Conservation (phyloP, 495 filamentous ascomycete species). For the Talaromyces borbonicus region DNA sequence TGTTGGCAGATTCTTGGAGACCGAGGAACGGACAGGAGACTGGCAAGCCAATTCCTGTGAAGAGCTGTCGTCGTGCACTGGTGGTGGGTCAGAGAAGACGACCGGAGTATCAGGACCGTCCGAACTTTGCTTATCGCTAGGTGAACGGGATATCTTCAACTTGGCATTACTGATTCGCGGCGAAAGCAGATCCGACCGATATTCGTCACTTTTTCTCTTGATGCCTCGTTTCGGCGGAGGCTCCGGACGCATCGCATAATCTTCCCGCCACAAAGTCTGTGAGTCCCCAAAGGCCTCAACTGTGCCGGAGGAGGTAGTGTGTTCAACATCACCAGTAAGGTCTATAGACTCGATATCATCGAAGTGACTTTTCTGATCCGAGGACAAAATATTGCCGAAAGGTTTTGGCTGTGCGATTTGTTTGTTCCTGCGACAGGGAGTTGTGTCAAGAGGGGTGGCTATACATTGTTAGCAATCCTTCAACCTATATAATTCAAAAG, state of each 20-base stretch:
- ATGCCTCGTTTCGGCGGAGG: constrained; percentile 43
- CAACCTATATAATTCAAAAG: no score
- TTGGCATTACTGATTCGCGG: constrained; percentile 10
- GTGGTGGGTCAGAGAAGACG: background rate
- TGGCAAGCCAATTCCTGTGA: constrained; percentile 2
- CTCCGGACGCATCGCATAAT: constrained; percentile 35
- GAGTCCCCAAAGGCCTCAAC: constrained; percentile 43
- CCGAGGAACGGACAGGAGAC: constrained; percentile 2
- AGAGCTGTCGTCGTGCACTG: background rate
- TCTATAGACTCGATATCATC: constrained; percentile 55
- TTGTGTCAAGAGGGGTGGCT: background rate
- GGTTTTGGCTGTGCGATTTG: background rate
- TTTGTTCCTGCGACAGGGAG: background rate
- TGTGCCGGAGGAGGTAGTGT: constrained; percentile 28
- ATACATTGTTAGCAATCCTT: background rate
- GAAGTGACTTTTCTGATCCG: constrained; percentile 14
- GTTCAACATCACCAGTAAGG: constrained; percentile 51
- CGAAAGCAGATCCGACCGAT: constrained; percentile 38
- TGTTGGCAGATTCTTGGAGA: constrained; percentile 4
- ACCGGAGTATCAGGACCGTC: background rate
- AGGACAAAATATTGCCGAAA: constrained; percentile 7
- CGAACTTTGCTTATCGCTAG: background rate
- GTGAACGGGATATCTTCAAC: background rate
- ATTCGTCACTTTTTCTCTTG: constrained; percentile 69
- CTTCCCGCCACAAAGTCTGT: constrained; percentile 49